These are phyloP conservation scores for Hydnomerulius pinastri DNA, from an alignment of 768 basidiomycete genomes.

Conservation along the genomic window DNA sequence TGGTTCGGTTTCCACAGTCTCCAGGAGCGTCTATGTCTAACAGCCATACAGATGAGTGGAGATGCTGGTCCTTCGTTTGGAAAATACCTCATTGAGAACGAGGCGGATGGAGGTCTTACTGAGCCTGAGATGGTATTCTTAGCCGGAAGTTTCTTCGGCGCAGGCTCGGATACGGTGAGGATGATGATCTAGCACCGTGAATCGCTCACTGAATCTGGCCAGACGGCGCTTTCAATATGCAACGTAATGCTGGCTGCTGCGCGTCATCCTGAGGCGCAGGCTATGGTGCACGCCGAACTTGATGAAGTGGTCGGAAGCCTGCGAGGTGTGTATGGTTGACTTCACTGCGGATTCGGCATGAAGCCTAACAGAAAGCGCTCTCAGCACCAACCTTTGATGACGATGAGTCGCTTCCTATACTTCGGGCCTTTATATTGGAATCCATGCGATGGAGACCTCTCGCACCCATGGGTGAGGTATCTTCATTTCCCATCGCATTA, in stretches of 20 bases:
- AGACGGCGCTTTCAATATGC: conserved; percentile 52
- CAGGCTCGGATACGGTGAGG: conserved; percentile 51
- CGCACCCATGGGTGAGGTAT: conserved; percentile 18
- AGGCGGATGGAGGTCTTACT: conserved; percentile 47
- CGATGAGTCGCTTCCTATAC: conserved; percentile 26
- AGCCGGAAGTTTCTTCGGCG: conserved; percentile 58
- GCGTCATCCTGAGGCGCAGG: conserved; percentile 49
- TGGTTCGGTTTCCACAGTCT: conserved; percentile 37
- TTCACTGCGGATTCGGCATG: no score
- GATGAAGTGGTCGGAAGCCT: conserved; percentile 46
- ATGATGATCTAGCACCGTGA: background rate
- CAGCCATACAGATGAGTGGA: conserved; percentile 3
- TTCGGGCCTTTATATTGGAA: conserved; percentile 39
- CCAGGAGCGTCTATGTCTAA: background rate
- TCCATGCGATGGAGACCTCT: conserved; percentile 37
- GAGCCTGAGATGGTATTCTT: conserved; percentile 58
- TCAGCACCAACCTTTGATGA: conserved; percentile 40
- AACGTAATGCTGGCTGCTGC: conserved; percentile 50
- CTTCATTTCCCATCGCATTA: background rate
- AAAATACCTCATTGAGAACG: conserved; percentile 52
- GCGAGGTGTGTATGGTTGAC: conserved; percentile 2
- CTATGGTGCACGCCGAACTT: conserved; percentile 51
- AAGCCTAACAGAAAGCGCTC: background rate
- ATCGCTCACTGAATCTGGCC: background rate
- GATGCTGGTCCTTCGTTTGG: conserved; percentile 47